A percentile compares a stretch with the other conserved stretches of the same genome.
Conservation (phyloP, 768 basidiomycete genomes). For the Steccherinum ochraceum region DNA sequence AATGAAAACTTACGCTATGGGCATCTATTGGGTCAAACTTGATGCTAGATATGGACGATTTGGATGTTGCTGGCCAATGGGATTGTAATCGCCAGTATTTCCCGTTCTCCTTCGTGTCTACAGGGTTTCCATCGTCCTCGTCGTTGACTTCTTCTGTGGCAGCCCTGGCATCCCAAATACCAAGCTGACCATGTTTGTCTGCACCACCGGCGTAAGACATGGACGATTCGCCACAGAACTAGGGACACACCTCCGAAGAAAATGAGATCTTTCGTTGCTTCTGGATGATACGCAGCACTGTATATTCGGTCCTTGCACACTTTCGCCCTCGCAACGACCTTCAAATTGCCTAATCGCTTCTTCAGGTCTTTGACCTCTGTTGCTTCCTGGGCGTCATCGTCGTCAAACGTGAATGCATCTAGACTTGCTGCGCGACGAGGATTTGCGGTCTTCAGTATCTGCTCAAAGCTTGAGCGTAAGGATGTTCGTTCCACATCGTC, state of each 20-base stretch:
- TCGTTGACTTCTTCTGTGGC: slow-evolving; percentile 56
- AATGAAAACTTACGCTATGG: slow-evolving; percentile 46
- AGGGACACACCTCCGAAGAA: slow-evolving; percentile 67
- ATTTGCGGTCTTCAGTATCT: slow-evolving; percentile 28
- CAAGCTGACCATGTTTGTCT: slow-evolving; percentile 82
- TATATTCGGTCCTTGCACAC: slow-evolving; percentile 73
- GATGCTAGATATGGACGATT: slow-evolving; percentile 74
- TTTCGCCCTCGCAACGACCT: slow-evolving; percentile 72
- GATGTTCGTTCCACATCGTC: slow-evolving; percentile 37
- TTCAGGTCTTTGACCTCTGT: slow-evolving; percentile 47
- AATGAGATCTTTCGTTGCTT: slow-evolving; percentile 72
- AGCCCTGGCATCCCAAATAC: slow-evolving; percentile 83
- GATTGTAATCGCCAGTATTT: slow-evolving; percentile 74
- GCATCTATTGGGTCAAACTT: slow-evolving; percentile 73
- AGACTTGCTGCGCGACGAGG: slow-evolving; percentile 36
- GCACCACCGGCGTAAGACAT: no score
- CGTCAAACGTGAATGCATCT: slow-evolving; percentile 47
- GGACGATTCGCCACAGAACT: neutral
- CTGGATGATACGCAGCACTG: slow-evolving; percentile 76
- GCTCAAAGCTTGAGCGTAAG: slow-evolving; percentile 40
- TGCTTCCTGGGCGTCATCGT: slow-evolving; percentile 33
- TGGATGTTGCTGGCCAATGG: slow-evolving; percentile 79
- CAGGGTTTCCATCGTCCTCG: slow-evolving; percentile 45
- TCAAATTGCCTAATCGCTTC: slow-evolving; percentile 47
- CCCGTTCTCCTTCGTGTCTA: slow-evolving; percentile 50